Conservation (phyloP, 2,329 filamentous ascomycete species). For the Dactylellina cionopaga region DNA sequence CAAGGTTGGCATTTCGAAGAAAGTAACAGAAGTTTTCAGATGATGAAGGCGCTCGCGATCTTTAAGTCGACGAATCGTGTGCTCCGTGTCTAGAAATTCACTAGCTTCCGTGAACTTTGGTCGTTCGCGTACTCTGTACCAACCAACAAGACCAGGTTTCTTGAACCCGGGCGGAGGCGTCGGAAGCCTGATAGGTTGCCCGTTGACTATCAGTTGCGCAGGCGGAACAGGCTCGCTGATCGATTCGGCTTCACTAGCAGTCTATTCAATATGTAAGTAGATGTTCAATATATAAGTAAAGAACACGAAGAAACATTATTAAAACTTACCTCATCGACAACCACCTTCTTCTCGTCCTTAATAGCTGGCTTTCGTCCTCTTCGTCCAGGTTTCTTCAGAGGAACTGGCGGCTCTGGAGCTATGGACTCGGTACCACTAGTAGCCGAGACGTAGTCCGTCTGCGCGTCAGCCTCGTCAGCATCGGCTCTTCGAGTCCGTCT, state of each 20-base stretch:
- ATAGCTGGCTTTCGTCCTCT: conserved; percentile 26
- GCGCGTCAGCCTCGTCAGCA: conserved; percentile 12
- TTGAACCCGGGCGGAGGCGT: conserved; percentile 31
- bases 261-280: conserved; percentile 17
- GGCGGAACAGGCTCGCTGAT: not conserved
- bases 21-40: conserved; percentile 16
- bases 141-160: conserved; percentile 40
- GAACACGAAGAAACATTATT: not conserved
- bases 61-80: conserved; percentile 43
- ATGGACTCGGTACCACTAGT: conserved; percentile 43
- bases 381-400: conserved; percentile 28
- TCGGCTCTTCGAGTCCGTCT: conserved; percentile 41
- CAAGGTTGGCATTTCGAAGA: conserved; percentile 14
- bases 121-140: conserved; percentile 31
- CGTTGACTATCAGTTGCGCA: conserved; percentile 23
- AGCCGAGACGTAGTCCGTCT: conserved; percentile 30
- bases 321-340: conserved; percentile 17
- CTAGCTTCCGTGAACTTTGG: conserved; percentile 39
- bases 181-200: conserved; percentile 28
- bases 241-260: conserved; percentile 35
- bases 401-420: conserved; percentile 28
- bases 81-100: conserved; percentile 19
- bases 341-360: conserved; percentile 20
- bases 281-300: not conserved
- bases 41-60: conserved; percentile 39